phyloP scores from a whole-genome alignment of 169 alveolate genomes.

The Plasmodium billcollinsi region DNA sequence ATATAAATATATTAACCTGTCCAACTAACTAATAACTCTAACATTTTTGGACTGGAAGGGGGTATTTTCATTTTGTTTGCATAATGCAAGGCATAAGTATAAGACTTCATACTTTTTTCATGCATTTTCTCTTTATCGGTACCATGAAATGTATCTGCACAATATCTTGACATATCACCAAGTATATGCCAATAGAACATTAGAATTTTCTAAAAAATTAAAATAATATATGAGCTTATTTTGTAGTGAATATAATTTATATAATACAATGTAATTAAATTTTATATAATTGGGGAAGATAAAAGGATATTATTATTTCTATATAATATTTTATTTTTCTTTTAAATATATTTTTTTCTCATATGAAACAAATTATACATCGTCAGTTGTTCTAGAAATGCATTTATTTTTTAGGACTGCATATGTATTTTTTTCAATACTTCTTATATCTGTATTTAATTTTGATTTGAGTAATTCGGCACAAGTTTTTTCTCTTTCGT shows the following conservation, averaged over 20 bases:
- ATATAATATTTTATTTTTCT: background rate
- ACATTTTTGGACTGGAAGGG: slow-evolving; percentile 62
- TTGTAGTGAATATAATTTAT: too few species aligned
- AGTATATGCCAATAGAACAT: slow-evolving; percentile 73
- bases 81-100: slow-evolving; percentile 48
- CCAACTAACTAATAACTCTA: slow-evolving; percentile 70
- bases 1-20: slow-evolving; percentile 46
- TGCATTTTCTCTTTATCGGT: slow-evolving; percentile 46
- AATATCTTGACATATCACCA: slow-evolving; percentile 73
- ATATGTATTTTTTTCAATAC: slow-evolving; percentile 55
- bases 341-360: background rate
- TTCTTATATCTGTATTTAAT: slow-evolving; percentile 64
- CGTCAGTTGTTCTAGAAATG: slow-evolving; percentile 62
- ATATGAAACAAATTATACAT: slow-evolving; percentile 15
- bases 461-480: slow-evolving; percentile 52
- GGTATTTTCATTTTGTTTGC: slow-evolving; percentile 70
- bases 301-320: too few species aligned
- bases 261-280: too few species aligned
- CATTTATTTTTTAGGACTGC: slow-evolving; percentile 48
- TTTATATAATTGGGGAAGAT: too few species aligned
- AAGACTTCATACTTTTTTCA: slow-evolving; percentile 72
- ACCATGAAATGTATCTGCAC: slow-evolving; percentile 49
- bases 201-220: slow-evolving; percentile 48
- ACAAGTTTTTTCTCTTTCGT: slow-evolving; percentile 39
- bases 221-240: background rate